Percentiles rank a stretch among this genome's conserved stretches.
Evolutionary conservation across 2,329 filamentous ascomycete genomes (phyloP).

Genomic region (Trichoderma pleuroti): DNA sequence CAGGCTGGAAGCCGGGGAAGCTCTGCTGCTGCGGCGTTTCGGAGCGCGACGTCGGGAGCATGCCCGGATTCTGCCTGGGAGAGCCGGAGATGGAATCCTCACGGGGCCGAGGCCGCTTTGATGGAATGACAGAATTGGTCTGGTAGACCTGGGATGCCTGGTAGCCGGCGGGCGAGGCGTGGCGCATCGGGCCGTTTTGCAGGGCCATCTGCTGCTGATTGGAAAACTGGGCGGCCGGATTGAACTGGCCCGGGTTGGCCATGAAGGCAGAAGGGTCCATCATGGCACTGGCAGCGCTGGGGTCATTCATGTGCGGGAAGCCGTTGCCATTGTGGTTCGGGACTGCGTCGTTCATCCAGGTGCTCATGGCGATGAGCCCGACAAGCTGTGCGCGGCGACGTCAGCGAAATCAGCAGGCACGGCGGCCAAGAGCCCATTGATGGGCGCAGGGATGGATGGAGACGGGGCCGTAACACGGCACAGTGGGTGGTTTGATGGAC

Average conservation of each 20-base stretch:
- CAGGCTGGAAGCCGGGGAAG: conserved; percentile 66
- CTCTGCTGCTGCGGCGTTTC: conserved; percentile 82
- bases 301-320: conserved; percentile 62
- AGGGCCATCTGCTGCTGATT: conserved; percentile 59
- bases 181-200: conserved; percentile 81
- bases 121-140: conserved; percentile 81
- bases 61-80: conserved; percentile 69
- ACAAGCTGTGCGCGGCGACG: conserved; percentile 43
- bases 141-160: conserved; percentile 57
- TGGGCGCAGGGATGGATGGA: conserved; percentile 38
- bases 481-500: conserved; percentile 36
- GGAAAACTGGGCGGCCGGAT: conserved; percentile 52
- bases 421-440: conserved; percentile 40
- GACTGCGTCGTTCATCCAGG: conserved; percentile 69
- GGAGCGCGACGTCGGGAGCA: conserved; percentile 78
- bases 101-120: conserved; percentile 76
- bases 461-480: conserved; percentile 48
- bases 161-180: conserved; percentile 67
- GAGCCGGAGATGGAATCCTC: conserved; percentile 85
- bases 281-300: conserved; percentile 55
- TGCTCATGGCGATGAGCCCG: conserved; percentile 59
- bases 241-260: conserved; percentile 58
- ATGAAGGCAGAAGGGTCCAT: conserved; percentile 65
- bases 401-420: conserved; percentile 45
- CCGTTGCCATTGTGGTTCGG: conserved; percentile 68